These are phyloP conservation scores for Aspergillus neotritici DNA, from an alignment of 2,329 filamentous ascomycete genomes.

Conservation along the genomic window DNA sequence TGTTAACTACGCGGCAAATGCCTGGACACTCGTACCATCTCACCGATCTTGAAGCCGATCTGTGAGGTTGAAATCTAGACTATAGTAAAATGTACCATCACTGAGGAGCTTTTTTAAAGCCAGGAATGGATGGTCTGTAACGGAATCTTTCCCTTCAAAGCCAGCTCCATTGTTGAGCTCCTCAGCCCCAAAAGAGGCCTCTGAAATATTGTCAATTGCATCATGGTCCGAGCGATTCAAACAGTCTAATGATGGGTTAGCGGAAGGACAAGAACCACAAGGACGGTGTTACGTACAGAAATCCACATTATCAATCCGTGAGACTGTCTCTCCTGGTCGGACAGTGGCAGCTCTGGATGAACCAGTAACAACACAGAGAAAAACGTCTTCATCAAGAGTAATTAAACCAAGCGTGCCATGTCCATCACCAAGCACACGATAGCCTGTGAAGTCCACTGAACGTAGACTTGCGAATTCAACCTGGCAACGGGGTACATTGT, in stretches of 20 bases:
- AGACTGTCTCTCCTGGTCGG: constrained; percentile 80
- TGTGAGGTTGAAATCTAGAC: constrained; percentile 94
- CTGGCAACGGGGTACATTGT: constrained; percentile 62
- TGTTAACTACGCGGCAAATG: too few species aligned
- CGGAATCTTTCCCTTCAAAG: constrained; percentile 60
- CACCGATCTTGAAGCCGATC: constrained; percentile 85
- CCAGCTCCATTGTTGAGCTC: constrained; percentile 48
- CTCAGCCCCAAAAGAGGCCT: constrained; percentile 50
- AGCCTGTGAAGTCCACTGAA: constrained; percentile 65
- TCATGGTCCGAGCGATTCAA: constrained; percentile 82
- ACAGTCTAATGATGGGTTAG: constrained; percentile 57
- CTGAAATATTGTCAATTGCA: constrained; percentile 54
- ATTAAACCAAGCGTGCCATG: constrained; percentile 86
- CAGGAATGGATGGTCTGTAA: constrained; percentile 80
- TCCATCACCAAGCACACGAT: constrained; percentile 69
- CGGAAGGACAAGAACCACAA: not conserved
- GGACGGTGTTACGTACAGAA: constrained; percentile 54
- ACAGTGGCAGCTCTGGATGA: constrained; percentile 74
- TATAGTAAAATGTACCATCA: constrained; percentile 96
- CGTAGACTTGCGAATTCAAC: constrained; percentile 72
- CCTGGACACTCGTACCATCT: constrained; percentile 9
- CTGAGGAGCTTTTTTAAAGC: constrained; percentile 86
- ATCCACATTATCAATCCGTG: constrained; percentile 78
- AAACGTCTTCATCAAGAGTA: constrained; percentile 75
- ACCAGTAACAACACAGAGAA: constrained; percentile 81